Conservation (phyloP, 345 rosid species). For the Rhodamnia argentea region DNA sequence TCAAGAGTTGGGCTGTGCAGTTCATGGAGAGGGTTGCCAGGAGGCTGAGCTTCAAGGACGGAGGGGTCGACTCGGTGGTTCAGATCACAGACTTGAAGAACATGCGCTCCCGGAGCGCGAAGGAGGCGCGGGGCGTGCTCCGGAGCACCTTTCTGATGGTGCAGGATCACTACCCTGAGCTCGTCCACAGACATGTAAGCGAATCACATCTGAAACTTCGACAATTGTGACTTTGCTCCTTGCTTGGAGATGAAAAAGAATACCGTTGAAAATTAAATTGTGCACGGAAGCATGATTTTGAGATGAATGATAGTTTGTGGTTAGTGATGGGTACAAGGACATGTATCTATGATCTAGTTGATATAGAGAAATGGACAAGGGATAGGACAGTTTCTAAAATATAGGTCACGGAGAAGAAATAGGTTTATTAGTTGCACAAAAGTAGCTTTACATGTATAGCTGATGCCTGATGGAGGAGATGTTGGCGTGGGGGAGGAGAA, state of each 20-base stretch:
- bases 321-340: too few species aligned
- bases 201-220: background rate
- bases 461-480: too few species aligned
- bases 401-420: too few species aligned
- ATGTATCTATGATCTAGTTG: too few species aligned
- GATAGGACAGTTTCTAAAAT: too few species aligned
- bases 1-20: constrained; percentile 23
- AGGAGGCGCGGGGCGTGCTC: constrained; percentile 18
- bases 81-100: constrained; percentile 44
- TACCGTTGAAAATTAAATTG: too few species aligned
- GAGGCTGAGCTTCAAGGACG: constrained; percentile 31
- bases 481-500: too few species aligned
- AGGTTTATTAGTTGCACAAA: too few species aligned
- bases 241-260: background rate
- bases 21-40: constrained; percentile 29
- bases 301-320: too few species aligned
- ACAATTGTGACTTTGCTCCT: background rate
- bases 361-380: too few species aligned
- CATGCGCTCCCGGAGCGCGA: constrained; percentile 14
- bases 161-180: constrained; percentile 39
- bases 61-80: constrained; percentile 33
- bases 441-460: too few species aligned
- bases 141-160: constrained; percentile 14
- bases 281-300: too few species aligned
- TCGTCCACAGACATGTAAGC: constrained; percentile 33